Evolutionary conservation across 1,139 yeast genomes (phyloP), one percentile per base, ranked within the genome.

Genomic region (Sugiyamaella xylanicola): DNA sequence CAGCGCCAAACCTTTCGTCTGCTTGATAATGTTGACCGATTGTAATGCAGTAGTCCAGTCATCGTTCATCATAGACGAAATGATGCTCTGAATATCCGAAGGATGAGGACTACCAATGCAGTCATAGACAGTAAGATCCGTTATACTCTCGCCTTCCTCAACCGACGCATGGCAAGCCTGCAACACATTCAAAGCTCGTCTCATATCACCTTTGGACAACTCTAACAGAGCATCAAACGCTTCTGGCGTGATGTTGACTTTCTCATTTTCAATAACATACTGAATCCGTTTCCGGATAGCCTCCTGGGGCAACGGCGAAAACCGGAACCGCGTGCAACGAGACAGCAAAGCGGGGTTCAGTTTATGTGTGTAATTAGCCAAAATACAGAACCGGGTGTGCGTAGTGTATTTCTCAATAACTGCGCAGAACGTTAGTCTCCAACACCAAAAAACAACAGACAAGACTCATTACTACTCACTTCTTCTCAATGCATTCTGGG

Each of bases 61-160:
- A 59, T 90, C 96, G 63, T 84, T 84, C 68, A 95, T 75, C 36
- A 93, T 83, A 5, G 93, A 81, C 61, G 86, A 86, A 59, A 93
- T 75, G 9, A 90, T 85, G 0, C 83, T 76, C 65, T 87, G 88
- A 35, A 93, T 80, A 64, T 92, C 97, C 48, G 78, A 79, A 0
- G 99, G 99, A 62, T 87, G 87, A 1, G 99, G 98, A 0, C 96
- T 92, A 2, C 99, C 99, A 50, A 95, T 85, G 71, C 98, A 92
- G 63, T 92, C 96, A 70, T 89, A 95, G 37, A 95, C 85, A 84
- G 88, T 86, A 56, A 82, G 83, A 46, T 79, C 81, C 35, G 86
- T 81, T 40, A 92, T 85, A 25, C 67, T 74, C 55, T 59, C 59
- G 21, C 63, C 66, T 1, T 56, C 52, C 4, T 59, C 64, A 1